Percentiles rank a stretch among this genome's conserved stretches.
These are phyloP conservation scores for Stygiomarasmius scandens DNA, from an alignment of 1,284 basidiomycete species.

Conservation along the genomic window DNA sequence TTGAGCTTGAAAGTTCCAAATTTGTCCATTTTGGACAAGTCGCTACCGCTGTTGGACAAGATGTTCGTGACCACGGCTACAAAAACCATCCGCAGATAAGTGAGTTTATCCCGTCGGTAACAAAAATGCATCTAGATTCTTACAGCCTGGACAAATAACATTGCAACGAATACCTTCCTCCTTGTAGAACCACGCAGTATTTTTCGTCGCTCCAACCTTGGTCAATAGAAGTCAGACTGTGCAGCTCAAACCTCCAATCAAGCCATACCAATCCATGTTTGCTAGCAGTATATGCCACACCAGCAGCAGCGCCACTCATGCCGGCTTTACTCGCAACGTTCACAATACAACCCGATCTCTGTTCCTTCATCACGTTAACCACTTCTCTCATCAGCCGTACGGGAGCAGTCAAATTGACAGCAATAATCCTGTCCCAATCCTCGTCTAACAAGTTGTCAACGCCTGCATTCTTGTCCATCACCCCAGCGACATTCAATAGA, in stretches of 20 bases:
- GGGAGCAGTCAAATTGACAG: conserved; percentile 19
- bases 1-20: too few species aligned
- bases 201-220: conserved; percentile 21
- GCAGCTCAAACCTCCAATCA: not conserved
- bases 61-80: too few species aligned
- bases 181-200: conserved; percentile 22
- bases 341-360: conserved; percentile 20
- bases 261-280: conserved; percentile 19
- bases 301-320: conserved; percentile 18
- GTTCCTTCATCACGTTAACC: conserved; percentile 20
- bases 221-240: too few species aligned
- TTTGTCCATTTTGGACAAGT: too few species aligned
- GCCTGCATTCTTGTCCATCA: conserved; percentile 16
- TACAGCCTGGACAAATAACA: conserved; percentile 20
- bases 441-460: conserved; percentile 17
- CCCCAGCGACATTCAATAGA: conserved; percentile 21
- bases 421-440: conserved; percentile 18
- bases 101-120: too few species aligned
- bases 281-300: conserved; percentile 21
- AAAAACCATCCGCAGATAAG: too few species aligned
- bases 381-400: conserved; percentile 22
- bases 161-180: conserved; percentile 22
- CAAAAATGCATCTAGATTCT: too few species aligned
- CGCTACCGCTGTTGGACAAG: too few species aligned
- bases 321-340: conserved; percentile 21